Evolutionary conservation across 2,329 filamentous ascomycete genomes (phyloP).

Genomic region (Ophiostoma pallidulum): DNA sequence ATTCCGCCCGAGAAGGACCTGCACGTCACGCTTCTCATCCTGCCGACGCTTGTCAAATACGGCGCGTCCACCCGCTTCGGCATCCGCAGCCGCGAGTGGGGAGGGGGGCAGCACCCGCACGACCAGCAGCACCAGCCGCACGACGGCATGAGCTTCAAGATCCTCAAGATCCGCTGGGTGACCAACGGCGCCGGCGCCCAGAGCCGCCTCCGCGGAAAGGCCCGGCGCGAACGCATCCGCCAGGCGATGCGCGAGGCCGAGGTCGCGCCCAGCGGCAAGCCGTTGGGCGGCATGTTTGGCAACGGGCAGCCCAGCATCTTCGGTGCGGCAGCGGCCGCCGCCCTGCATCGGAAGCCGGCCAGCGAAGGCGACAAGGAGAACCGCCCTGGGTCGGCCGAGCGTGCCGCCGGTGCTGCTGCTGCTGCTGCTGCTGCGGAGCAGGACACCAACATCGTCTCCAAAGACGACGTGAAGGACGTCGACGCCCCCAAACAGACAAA

Average conservation of each 20-base stretch:
- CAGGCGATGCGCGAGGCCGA: conserved; percentile 46
- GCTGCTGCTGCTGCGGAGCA: not conserved
- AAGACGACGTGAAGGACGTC: too few species aligned
- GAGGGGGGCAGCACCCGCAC: conserved; percentile 25
- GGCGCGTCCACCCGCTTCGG: conserved; percentile 66
- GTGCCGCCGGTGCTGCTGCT: not conserved
- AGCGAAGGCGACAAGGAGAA: conserved; percentile 42
- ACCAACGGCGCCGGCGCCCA: conserved; percentile 59
- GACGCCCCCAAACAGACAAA: not conserved
- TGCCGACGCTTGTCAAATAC: conserved; percentile 73
- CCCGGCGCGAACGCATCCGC: conserved; percentile 45
- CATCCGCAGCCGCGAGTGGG: conserved; percentile 73
- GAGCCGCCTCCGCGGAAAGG: conserved; percentile 46
- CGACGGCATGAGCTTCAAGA: conserved; percentile 83
- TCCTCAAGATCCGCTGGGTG: conserved; percentile 75
- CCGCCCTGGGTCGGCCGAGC: conserved; percentile 18
- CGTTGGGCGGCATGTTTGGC: conserved; percentile 22
- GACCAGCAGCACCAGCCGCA: conserved; percentile 35
- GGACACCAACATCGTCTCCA: not conserved
- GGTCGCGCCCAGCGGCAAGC: conserved; percentile 26
- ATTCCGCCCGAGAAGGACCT: conserved; percentile 64
- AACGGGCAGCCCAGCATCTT: not conserved
- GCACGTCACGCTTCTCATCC: conserved; percentile 76
- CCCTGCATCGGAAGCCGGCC: conserved; percentile 18
- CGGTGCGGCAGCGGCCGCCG: too few species aligned